Conservation (phyloP, 2,329 filamentous ascomycete genomes). For the Cercospora nicotianae region DNA sequence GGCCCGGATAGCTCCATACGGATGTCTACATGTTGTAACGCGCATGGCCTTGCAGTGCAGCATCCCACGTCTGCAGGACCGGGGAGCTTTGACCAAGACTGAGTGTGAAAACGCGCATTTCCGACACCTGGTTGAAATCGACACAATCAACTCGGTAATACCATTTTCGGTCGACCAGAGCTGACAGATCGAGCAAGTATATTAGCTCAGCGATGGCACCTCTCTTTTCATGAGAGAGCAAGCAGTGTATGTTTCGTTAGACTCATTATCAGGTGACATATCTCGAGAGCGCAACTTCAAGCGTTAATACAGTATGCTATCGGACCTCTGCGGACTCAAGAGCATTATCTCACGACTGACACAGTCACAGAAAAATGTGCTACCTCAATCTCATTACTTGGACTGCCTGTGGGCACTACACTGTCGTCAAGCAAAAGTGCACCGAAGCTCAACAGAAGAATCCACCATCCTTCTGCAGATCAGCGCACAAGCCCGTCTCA, state of each 20-base stretch:
- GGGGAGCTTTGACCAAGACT: background rate
- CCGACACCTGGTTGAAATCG: background rate
- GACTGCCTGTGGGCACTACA: constrained; percentile 4
- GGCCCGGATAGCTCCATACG: background rate
- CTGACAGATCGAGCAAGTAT: background rate
- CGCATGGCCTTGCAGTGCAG: background rate
- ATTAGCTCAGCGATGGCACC: background rate
- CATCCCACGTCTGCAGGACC: background rate
- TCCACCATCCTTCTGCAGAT: background rate
- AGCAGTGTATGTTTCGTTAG: background rate
- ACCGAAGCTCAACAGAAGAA: background rate
- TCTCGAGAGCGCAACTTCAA: background rate
- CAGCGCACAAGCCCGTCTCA: background rate
- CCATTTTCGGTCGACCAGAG: background rate
- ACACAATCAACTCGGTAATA: background rate
- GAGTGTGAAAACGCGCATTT: too few species aligned
- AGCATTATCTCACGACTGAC: background rate
- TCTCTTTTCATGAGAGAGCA: background rate
- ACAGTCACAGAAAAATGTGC: background rate
- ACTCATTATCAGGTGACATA: background rate
- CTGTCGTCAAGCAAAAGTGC: constrained; percentile 6
- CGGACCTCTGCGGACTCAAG: background rate
- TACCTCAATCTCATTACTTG: constrained; percentile 11
- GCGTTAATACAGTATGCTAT: background rate
- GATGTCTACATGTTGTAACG: background rate